A percentile compares a stretch with the other conserved stretches of the same genome.
Conservation (phyloP, 192 early-diverging fungal genomes). For the Chytriomyces hyalinus region DNA sequence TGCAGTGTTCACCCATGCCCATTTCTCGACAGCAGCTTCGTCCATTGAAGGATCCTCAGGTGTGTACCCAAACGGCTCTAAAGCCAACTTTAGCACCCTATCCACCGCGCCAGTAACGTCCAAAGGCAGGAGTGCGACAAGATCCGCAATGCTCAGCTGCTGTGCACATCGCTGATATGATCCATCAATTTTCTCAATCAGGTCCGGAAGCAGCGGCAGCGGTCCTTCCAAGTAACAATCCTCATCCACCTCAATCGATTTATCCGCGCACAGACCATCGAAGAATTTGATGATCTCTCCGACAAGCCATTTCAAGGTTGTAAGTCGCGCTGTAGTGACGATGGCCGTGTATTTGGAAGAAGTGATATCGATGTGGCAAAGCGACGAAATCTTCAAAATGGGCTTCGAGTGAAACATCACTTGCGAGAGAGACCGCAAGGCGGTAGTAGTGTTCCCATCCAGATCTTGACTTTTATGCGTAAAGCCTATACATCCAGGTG, state of each 20-base stretch:
- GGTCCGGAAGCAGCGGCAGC: not conserved
- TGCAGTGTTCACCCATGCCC: not conserved
- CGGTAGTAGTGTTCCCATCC: not conserved
- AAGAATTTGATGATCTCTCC: conserved; percentile 16
- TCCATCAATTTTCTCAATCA: not conserved
- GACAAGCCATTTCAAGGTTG: conserved; percentile 16
- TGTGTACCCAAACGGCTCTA: conserved; percentile 10
- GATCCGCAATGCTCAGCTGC: not conserved
- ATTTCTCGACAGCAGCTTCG: not conserved
- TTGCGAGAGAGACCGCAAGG: not conserved
- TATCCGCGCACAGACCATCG: not conserved
- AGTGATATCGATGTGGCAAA: not conserved
- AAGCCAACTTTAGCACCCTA: not conserved
- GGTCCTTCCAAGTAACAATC: conserved; percentile 17
- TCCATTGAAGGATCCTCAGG: not conserved
- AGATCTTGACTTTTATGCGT: too few relatives aligned
- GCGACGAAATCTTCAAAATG: conserved; percentile 1
- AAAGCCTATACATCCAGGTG: too few relatives aligned
- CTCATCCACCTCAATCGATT: conserved; percentile 6
- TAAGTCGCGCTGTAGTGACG: not conserved
- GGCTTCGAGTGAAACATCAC: not conserved
- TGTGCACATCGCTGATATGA: not conserved
- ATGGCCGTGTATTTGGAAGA: not conserved
- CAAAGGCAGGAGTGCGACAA: not conserved
- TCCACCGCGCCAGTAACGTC: not conserved